Conservation (phyloP, 306 rosid species). For the Heteromeles arbutifolia region DNA sequence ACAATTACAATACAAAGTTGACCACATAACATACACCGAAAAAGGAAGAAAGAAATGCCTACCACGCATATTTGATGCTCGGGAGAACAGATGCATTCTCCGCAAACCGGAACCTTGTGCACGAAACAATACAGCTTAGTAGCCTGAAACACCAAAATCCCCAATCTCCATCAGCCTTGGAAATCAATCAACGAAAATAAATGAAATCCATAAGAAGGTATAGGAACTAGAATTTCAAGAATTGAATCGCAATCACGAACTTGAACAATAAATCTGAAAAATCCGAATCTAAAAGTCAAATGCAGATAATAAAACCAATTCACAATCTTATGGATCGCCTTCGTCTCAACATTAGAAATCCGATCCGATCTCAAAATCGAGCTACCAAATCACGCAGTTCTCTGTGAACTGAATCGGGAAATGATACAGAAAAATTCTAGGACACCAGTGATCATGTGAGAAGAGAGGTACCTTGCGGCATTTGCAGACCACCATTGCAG, state of each 20-base stretch:
- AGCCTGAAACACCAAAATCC: constrained; percentile 56
- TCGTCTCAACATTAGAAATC: constrained; percentile 8
- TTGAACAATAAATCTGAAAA: not conserved
- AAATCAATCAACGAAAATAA: not conserved
- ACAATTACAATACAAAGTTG: constrained; percentile 3
- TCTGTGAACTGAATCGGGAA: constrained; percentile 12
- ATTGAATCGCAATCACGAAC: not conserved
- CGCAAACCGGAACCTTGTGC: constrained; percentile 99
- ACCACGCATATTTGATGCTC: constrained; percentile 98
- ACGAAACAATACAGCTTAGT: constrained; percentile 94
- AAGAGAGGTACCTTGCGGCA: constrained; percentile 79
- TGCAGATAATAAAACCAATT: constrained; percentile 1
- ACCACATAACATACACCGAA: not conserved
- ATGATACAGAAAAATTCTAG: constrained; percentile 4
- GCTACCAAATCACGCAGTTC: constrained; percentile 20
- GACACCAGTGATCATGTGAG: not conserved
- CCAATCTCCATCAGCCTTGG: not conserved
- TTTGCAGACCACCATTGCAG: constrained; percentile 99
- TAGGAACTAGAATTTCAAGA: not conserved
- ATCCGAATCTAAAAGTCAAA: constrained; percentile 5
- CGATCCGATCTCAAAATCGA: constrained; percentile 48
- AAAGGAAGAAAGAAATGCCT: constrained; percentile 6
- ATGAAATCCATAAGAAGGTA: constrained; percentile 3
- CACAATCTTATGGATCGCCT: constrained; percentile 28
- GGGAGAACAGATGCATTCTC: constrained; percentile 93